Evolutionary conservation across 345 rosid genomes (phyloP).

Genomic region (Citrus cavaleriei): DNA sequence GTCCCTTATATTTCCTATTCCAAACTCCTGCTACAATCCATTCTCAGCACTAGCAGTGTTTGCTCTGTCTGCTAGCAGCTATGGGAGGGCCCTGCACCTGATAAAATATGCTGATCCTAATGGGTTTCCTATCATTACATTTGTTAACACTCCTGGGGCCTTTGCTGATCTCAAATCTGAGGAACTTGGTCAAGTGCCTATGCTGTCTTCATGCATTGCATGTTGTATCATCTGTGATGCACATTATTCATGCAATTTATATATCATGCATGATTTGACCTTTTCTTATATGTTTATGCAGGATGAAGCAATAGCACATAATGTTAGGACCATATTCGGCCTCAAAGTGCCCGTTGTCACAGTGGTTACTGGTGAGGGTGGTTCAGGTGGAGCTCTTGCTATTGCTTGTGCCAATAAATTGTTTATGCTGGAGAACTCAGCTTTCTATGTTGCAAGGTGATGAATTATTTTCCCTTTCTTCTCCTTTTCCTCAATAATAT

Average conservation of each 20-base stretch:
- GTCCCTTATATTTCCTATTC: not conserved
- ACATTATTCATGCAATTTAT: not conserved
- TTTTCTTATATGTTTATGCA: not conserved
- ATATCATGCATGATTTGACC: not conserved
- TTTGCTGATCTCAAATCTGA: slow-evolving; percentile 42
- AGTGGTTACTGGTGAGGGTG: slow-evolving; percentile 11
- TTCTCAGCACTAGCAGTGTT: not conserved
- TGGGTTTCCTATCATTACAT: slow-evolving; percentile 33
- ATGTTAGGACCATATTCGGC: slow-evolving; percentile 12
- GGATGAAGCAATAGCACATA: slow-evolving; percentile 16
- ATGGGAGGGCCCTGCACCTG: slow-evolving; percentile 31
- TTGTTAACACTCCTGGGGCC: slow-evolving; percentile 41
- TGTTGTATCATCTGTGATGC: not conserved
- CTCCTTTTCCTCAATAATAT: not conserved
- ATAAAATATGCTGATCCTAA: slow-evolving; percentile 36
- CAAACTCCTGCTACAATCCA: not conserved
- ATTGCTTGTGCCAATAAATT: slow-evolving; percentile 19
- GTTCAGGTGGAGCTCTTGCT: slow-evolving; percentile 20
- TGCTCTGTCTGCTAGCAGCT: slow-evolving; percentile 14
- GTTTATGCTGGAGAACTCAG: slow-evolving; percentile 14
- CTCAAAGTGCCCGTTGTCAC: slow-evolving; percentile 13
- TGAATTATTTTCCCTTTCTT: not conserved
- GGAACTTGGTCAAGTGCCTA: slow-evolving; percentile 37
- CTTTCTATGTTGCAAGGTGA: slow-evolving; percentile 12
- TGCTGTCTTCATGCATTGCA: not conserved